Evolutionary conservation across 148 eudicot species (phyloP).

Genomic region (Nepenthes gracilis): DNA sequence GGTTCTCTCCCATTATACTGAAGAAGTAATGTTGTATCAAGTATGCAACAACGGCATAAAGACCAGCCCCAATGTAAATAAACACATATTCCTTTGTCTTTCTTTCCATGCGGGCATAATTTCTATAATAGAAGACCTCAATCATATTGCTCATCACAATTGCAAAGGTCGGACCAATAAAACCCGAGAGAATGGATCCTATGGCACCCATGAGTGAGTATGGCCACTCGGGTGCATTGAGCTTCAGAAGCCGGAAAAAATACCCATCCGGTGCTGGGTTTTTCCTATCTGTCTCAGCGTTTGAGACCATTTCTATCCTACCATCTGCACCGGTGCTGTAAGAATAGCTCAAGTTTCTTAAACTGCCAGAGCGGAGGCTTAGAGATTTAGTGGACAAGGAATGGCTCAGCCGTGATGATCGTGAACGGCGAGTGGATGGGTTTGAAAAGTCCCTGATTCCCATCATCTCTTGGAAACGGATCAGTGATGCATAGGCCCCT

Average conservation of each 20-base stretch:
- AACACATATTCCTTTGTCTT: slow-evolving; percentile 96
- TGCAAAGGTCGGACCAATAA: slow-evolving; percentile 93
- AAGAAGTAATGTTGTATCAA: slow-evolving; percentile 98
- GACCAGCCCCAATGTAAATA: slow-evolving; percentile 91
- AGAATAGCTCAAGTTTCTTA: slow-evolving; percentile 84
- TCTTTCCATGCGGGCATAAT: slow-evolving; percentile 80
- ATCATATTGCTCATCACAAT: slow-evolving; percentile 99
- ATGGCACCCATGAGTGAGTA: slow-evolving; percentile 94
- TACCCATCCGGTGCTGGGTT: slow-evolving; percentile 77
- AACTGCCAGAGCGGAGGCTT: slow-evolving; percentile 93
- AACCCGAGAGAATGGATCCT: slow-evolving; percentile 89
- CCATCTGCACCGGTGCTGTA: slow-evolving; percentile 98
- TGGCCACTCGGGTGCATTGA: slow-evolving; percentile 99
- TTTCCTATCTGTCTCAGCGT: slow-evolving; percentile 81
- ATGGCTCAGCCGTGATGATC: slow-evolving; percentile 69
- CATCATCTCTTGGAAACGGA: slow-evolving; percentile 97
- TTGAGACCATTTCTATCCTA: slow-evolving; percentile 88
- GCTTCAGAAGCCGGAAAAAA: slow-evolving; percentile 69
- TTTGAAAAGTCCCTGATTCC: slow-evolving; percentile 85
- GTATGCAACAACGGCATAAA: slow-evolving; percentile 91
- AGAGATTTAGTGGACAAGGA: slow-evolving; percentile 89
- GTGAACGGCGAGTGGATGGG: slow-evolving; percentile 76
- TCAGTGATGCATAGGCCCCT: slow-evolving; percentile 78
- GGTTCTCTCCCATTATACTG: slow-evolving; percentile 99
- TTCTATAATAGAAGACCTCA: slow-evolving; percentile 83